Evolutionary conservation across 345 rosid species (phyloP).

Genomic region (Hirschfeldia incana): DNA sequence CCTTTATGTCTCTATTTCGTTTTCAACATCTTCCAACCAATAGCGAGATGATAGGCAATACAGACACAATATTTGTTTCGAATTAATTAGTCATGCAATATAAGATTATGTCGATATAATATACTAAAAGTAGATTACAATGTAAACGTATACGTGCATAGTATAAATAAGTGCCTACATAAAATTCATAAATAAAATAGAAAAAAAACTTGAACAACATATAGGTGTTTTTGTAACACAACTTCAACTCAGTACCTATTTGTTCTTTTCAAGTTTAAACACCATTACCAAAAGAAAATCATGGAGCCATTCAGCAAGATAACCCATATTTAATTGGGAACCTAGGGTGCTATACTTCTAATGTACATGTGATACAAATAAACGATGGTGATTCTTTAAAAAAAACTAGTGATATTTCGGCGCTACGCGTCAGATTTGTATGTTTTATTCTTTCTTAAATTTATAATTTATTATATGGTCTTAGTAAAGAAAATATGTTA

Average conservation of each 20-base stretch:
- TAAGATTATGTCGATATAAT: too few species aligned
- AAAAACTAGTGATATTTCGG: too few species aligned
- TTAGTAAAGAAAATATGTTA: too few species aligned
- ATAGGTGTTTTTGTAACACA: too few species aligned
- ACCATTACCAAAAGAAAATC: neutral
- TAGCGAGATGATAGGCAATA: neutral
- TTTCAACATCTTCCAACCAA: slow-evolving; percentile 5
- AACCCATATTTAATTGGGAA: neutral
- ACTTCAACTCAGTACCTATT: neutral
- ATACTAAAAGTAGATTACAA: neutral
- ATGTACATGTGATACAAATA: neutral
- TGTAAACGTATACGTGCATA: neutral
- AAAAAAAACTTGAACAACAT: neutral
- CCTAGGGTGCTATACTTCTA: neutral
- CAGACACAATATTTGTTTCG: neutral
- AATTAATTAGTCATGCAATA: neutral
- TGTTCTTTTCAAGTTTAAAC: neutral
- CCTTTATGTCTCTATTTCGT: neutral
- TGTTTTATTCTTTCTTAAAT: too few species aligned
- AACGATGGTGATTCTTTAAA: neutral
- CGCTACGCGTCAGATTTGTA: too few species aligned
- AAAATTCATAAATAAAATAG: neutral
- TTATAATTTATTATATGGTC: too few species aligned
- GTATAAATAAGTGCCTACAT: neutral
- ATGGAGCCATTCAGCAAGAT: neutral